Percentiles rank a stretch among this genome's conserved stretches.
Evolutionary conservation across 768 basidiomycete genomes (phyloP).

Genomic region (Lactarius sp.): DNA sequence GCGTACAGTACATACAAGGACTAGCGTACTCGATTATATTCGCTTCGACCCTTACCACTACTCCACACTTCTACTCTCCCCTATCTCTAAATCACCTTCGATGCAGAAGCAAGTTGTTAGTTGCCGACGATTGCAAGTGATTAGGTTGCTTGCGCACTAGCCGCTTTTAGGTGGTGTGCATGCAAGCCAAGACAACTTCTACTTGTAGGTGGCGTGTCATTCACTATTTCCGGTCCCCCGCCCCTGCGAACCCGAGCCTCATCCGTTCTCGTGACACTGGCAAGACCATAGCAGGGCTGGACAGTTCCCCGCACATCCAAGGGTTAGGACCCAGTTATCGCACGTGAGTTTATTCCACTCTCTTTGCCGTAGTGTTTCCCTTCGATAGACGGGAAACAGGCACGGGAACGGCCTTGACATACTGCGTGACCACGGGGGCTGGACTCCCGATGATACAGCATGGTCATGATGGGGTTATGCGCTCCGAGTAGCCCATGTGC

Average conservation of each 20-base stretch:
- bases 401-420: background rate
- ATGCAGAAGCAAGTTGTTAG: background rate
- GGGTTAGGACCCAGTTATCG: background rate
- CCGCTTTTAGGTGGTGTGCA: background rate
- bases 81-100: background rate
- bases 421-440: background rate
- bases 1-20: constrained; percentile 5
- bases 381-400: background rate
- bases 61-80: background rate
- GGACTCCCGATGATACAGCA: background rate
- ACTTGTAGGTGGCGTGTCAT: background rate
- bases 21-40: background rate
- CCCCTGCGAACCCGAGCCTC: background rate
- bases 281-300: background rate
- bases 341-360: background rate
- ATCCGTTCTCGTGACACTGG: background rate
- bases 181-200: background rate
- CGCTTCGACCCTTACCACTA: background rate
- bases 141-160: background rate
- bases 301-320: background rate
- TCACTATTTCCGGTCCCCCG: background rate
- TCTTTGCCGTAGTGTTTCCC: background rate
- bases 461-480: too few relatives aligned
- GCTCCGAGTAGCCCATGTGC: background rate
- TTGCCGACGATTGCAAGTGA: background rate